Percentiles rank a stretch among this genome's conserved stretches.
These are phyloP conservation scores for Fusarium praegraminearum DNA, from an alignment of 2,329 filamentous ascomycete species.

Conservation along the genomic window DNA sequence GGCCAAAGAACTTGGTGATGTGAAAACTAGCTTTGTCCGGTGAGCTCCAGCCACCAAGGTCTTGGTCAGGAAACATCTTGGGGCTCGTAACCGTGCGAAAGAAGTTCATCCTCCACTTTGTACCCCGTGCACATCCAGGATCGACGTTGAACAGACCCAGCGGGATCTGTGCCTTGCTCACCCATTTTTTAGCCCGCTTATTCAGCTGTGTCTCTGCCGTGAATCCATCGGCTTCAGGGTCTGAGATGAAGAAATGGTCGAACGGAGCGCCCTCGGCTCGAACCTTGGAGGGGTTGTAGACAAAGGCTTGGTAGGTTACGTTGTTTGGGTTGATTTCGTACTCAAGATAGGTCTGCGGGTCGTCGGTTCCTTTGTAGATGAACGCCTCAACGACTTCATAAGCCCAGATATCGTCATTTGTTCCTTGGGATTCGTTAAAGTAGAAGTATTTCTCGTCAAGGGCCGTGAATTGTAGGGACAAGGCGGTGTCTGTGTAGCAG, in stretches of 20 bases:
- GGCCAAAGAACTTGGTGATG: conserved; percentile 60
- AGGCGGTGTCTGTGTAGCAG: conserved; percentile 58
- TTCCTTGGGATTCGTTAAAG: conserved; percentile 57
- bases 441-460: conserved; percentile 61
- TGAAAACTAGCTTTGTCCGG: conserved; percentile 62
- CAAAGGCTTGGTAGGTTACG: conserved; percentile 63
- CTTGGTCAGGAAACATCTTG: conserved; percentile 58
- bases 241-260: conserved; percentile 57
- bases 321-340: conserved; percentile 65
- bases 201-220: conserved; percentile 56
- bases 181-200: conserved; percentile 54
- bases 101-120: conserved; percentile 65
- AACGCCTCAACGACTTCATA: conserved; percentile 66
- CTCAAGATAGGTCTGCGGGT: conserved; percentile 63
- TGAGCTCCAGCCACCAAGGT: conserved; percentile 60
- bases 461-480: conserved; percentile 60
- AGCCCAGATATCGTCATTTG: conserved; percentile 61
- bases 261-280: conserved; percentile 57
- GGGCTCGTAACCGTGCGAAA: conserved; percentile 61
- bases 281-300: conserved; percentile 63
- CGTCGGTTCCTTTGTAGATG: conserved; percentile 58
- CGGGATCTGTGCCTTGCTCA: conserved; percentile 57
- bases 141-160: conserved; percentile 64
- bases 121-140: conserved; percentile 56
- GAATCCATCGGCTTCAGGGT: conserved; percentile 58